Evolutionary conservation across 2,329 filamentous ascomycete species (phyloP).

Genomic region (Aureobasidium sp.): DNA sequence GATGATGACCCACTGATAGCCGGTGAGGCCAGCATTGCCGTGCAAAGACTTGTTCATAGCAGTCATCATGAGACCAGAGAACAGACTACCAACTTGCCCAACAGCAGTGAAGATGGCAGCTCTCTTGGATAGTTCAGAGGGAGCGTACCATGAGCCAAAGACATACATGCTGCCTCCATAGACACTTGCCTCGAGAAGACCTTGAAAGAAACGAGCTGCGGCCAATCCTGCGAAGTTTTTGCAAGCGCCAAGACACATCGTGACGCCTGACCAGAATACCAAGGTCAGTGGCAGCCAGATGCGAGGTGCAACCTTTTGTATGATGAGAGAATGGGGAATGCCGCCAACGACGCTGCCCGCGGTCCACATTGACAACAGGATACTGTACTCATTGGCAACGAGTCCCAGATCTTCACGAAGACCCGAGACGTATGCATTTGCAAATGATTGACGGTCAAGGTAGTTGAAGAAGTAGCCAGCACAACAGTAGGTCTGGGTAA

Average conservation of each 20-base stretch:
- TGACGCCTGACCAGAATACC: constrained; percentile 56
- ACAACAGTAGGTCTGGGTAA: background rate
- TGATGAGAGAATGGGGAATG: constrained; percentile 53
- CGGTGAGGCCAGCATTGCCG: constrained; percentile 43
- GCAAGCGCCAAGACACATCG: constrained; percentile 47
- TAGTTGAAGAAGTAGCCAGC: constrained; percentile 21
- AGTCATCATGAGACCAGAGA: constrained; percentile 55
- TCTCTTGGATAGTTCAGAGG: constrained; percentile 53
- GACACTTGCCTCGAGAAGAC: constrained; percentile 45
- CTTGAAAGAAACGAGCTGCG: constrained; percentile 35
- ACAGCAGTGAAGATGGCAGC: constrained; percentile 55
- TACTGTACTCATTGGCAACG: constrained; percentile 43
- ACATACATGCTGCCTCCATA: constrained; percentile 37
- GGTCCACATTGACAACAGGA: constrained; percentile 25
- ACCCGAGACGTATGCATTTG: constrained; percentile 49
- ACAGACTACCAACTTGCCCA: constrained; percentile 54
- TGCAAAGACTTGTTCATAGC: constrained; percentile 41
- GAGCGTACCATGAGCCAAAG: constrained; percentile 54
- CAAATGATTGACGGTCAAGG: constrained; percentile 46
- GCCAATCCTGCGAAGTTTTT: constrained; percentile 18
- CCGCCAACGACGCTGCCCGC: constrained; percentile 48
- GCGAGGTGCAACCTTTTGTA: constrained; percentile 58
- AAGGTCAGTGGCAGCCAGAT: constrained; percentile 55
- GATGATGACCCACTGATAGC: constrained; percentile 53
- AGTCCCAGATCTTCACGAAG: constrained; percentile 47